Evolutionary conservation across 2,329 filamentous ascomycete genomes (phyloP).

Genomic region (Cytospora chrysosperma): DNA sequence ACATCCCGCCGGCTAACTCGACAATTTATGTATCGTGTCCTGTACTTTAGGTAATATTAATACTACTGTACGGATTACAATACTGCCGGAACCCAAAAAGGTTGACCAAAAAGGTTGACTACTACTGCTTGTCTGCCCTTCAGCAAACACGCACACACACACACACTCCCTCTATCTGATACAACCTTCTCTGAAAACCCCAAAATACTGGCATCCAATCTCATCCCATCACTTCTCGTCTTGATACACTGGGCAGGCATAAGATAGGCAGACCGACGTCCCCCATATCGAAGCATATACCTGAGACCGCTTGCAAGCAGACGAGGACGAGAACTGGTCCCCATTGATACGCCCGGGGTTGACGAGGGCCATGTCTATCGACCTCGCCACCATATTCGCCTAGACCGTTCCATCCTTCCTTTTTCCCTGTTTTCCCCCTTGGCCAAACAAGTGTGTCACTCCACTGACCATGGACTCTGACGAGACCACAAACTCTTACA

Average conservation of each 20-base stretch:
- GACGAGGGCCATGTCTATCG: neutral
- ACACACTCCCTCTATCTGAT: neutral
- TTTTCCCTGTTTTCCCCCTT: too few species aligned
- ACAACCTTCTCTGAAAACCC: neutral
- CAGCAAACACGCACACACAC: too few species aligned
- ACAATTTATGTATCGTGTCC: too few species aligned
- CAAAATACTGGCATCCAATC: neutral
- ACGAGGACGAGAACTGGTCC: too few species aligned
- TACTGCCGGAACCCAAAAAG: neutral
- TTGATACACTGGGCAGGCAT: too few species aligned
- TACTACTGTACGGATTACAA: neutral
- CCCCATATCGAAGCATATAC: neutral
- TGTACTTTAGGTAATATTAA: too few species aligned
- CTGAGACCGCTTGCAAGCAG: too few species aligned
- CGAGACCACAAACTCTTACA: conserved; percentile 26
- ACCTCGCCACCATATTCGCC: conserved; percentile 12
- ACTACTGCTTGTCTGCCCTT: neutral
- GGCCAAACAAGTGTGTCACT: neutral
- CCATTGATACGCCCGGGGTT: neutral
- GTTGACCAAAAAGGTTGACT: neutral
- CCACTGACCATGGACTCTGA: conserved; percentile 30
- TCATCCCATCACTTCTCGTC: neutral
- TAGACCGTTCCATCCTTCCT: conserved; percentile 25
- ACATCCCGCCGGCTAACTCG: neutral
- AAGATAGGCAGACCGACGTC: neutral